These are phyloP conservation scores for Kurtzmaniella natalensis DNA, from an alignment of 1,139 yeast genomes.

Conservation along the genomic window DNA sequence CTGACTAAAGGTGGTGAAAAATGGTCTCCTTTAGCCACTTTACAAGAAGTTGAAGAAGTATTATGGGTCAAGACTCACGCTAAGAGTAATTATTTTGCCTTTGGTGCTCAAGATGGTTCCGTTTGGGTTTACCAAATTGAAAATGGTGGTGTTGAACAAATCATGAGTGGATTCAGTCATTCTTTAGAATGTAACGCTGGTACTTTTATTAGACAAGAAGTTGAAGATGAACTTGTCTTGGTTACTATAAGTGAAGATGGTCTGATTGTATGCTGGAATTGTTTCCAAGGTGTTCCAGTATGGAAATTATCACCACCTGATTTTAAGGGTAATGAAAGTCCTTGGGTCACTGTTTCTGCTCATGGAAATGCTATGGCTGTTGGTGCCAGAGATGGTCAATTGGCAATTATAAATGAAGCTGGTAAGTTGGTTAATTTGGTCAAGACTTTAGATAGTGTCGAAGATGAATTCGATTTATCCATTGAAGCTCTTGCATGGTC, in stretches of 20 bases:
- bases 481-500: constrained; percentile 89
- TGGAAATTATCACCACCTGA: constrained; percentile 63
- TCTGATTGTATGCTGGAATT: constrained; percentile 83
- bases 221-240: constrained; percentile 57
- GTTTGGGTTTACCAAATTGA: constrained; percentile 89
- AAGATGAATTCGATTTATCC: constrained; percentile 69
- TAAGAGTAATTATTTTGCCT: constrained; percentile 74
- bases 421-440: constrained; percentile 70
- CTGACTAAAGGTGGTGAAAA: constrained; percentile 71
- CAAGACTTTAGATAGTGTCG: constrained; percentile 58
- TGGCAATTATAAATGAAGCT: constrained; percentile 69
- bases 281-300: constrained; percentile 65
- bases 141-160: constrained; percentile 51
- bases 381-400: constrained; percentile 85
- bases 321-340: constrained; percentile 68
- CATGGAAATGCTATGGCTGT: constrained; percentile 53
- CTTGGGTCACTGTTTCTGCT: constrained; percentile 74
- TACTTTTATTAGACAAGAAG: constrained; percentile 60
- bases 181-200: constrained; percentile 78
- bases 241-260: constrained; percentile 89
- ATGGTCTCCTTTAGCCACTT: constrained; percentile 68
- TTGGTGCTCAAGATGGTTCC: constrained; percentile 89
- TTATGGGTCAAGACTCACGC: constrained; percentile 82
- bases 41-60: constrained; percentile 81
- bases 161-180: constrained; percentile 80